Evolutionary conservation across 2,329 filamentous ascomycete species (phyloP), one percentile per base, ranked within the genome.

Genomic region (Fusarium sacchari): DNA sequence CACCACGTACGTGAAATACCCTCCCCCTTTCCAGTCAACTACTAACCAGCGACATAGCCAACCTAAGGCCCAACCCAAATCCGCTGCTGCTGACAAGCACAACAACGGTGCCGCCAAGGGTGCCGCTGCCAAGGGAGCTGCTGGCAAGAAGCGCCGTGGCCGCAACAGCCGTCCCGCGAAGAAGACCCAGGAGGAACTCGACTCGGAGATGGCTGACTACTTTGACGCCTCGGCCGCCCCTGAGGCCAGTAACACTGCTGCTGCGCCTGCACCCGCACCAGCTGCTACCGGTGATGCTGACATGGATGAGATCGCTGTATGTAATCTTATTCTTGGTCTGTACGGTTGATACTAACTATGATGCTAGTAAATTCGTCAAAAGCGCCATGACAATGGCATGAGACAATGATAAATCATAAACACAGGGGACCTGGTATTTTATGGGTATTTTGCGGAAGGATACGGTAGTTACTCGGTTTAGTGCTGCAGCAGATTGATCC

Each of bases 191-290:
- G 96, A 97, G 81, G 95, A 99, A 85, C 91, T 99, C 32, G 96
- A 99, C 82, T 95, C 94, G 9, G 96, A 99, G 83, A 99, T 99
- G 96, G 92, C 91, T 26, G 96, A 98, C 83, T 99, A 99, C 86
- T 98, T 97, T 81, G 90, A 88, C 44, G 82, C 83, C 67, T 77
- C 79, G 39, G 80, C 84, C 73, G 85, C 82, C 59, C 86, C 86
- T 74, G 85, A 83, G 60, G 66, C 44, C 20, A 84, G 81, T 67
- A 84, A 85, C 70, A 84, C 84, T 44, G 82, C 84, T 58, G 86
- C 85, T 71, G 85, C 87, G 67, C 77, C 84, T 60, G 81, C 85
- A 36, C 85, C 85, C 69, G 85, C 87, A 65, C 77, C 84, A 62
- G 81, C 84, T 49, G 81, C 83, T 61, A 84, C 86, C 43, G 88